Evolutionary conservation across 352 stramenopile genomes (phyloP).

Genomic region (Phytophthora fragariaefolia): DNA sequence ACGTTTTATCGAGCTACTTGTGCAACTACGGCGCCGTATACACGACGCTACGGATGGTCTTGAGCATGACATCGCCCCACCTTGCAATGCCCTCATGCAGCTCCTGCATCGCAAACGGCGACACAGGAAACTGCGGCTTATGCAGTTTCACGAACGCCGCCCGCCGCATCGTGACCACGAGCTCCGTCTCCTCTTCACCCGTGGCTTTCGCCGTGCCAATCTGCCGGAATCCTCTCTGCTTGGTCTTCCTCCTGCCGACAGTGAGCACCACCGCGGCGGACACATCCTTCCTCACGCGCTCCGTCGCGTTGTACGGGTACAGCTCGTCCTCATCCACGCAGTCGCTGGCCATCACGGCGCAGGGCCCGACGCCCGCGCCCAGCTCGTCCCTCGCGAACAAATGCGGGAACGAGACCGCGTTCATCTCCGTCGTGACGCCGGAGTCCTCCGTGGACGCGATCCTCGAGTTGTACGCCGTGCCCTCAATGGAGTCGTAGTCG

Average conservation of each 20-base stretch:
- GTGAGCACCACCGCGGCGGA: slow-evolving; percentile 32
- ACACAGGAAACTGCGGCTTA: slow-evolving; percentile 26
- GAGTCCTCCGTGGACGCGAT: slow-evolving; percentile 31
- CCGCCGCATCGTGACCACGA: slow-evolving; percentile 40
- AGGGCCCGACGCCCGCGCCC: slow-evolving; percentile 8
- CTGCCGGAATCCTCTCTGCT: slow-evolving; percentile 10
- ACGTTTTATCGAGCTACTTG: too few species aligned
- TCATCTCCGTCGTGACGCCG: slow-evolving; percentile 42
- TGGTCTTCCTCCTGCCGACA: slow-evolving; percentile 15
- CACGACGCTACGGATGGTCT: slow-evolving; percentile 38
- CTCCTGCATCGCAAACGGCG: slow-evolving; percentile 32
- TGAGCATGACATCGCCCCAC: slow-evolving; percentile 48
- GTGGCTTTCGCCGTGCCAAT: not conserved
- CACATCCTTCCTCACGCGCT: slow-evolving; percentile 46
- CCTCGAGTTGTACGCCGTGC: slow-evolving; percentile 34
- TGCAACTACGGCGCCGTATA: slow-evolving; percentile 30
- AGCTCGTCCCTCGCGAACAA: slow-evolving; percentile 35
- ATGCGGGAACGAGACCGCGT: slow-evolving; percentile 36
- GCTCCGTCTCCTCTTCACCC: slow-evolving; percentile 26
- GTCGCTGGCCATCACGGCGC: slow-evolving; percentile 32
- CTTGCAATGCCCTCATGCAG: slow-evolving; percentile 34
- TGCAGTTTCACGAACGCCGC: slow-evolving; percentile 40
- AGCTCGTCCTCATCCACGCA: slow-evolving; percentile 49
- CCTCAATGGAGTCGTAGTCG: slow-evolving; percentile 44
- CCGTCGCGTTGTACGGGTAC: slow-evolving; percentile 41